These are phyloP conservation scores for Sicyos edulis DNA, from an alignment of 306 rosid species.

Conservation along the genomic window DNA sequence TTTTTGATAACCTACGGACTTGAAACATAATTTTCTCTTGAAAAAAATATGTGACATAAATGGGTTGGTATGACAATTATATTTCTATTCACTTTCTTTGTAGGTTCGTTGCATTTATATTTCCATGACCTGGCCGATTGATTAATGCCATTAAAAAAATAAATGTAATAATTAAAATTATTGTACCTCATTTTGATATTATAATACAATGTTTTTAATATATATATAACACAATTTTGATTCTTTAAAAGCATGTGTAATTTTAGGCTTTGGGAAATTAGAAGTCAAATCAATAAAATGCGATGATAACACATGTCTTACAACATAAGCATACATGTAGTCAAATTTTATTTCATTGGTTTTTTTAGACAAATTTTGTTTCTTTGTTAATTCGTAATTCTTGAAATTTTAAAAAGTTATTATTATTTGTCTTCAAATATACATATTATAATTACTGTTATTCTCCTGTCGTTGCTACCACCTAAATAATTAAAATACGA, in stretches of 20 bases:
- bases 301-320: conserved; percentile 8
- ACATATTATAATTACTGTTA: too few relatives aligned
- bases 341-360: neutral
- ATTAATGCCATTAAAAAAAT: neutral
- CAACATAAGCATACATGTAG: neutral
- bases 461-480: too few relatives aligned
- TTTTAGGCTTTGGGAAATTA: neutral
- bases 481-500: too few relatives aligned
- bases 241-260: neutral
- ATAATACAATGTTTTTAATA: neutral
- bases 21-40: too few relatives aligned
- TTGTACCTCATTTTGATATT: neutral
- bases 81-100: neutral
- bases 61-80: too few relatives aligned
- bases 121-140: neutral
- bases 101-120: neutral
- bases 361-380: neutral
- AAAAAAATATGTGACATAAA: too few relatives aligned
- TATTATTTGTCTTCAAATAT: too few relatives aligned
- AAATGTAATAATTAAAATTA: neutral
- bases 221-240: neutral
- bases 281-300: neutral
- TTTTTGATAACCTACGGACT: too few relatives aligned
- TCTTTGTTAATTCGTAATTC: neutral
- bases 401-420: neutral